Percentiles rank a stretch among this genome's conserved stretches.
These are phyloP conservation scores for Starmera stellimalicola DNA, from an alignment of 1,139 yeast species.

Conservation along the genomic window DNA sequence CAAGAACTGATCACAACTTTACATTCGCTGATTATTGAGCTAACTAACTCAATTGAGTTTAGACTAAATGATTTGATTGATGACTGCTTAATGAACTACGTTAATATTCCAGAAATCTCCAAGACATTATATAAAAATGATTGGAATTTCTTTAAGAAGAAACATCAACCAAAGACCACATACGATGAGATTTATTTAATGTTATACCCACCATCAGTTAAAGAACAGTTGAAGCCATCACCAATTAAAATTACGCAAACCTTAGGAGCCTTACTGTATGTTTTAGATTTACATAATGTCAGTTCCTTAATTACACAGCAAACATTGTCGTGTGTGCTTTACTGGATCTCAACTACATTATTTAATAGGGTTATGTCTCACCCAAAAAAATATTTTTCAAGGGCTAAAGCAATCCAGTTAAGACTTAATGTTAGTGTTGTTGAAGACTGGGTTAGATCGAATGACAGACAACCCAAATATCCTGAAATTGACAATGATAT, in stretches of 20 bases:
- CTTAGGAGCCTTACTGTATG: slow-evolving; percentile 80
- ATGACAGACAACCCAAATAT: slow-evolving; percentile 49
- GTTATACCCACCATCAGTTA: slow-evolving; percentile 63
- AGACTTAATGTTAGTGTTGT: slow-evolving; percentile 75
- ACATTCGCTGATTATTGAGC: slow-evolving; percentile 53
- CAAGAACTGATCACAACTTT: slow-evolving; percentile 51
- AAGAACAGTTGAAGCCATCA: slow-evolving; percentile 69
- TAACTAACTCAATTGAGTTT: slow-evolving; percentile 56
- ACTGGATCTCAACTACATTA: slow-evolving; percentile 63
- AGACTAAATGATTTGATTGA: slow-evolving; percentile 49
- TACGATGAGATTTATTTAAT: slow-evolving; percentile 62
- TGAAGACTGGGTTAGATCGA: slow-evolving; percentile 89
- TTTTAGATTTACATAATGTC: slow-evolving; percentile 71
- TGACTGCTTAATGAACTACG: slow-evolving; percentile 53
- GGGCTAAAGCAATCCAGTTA: slow-evolving; percentile 84
- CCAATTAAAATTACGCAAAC: slow-evolving; percentile 83
- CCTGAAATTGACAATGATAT: slow-evolving; percentile 30
- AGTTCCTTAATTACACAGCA: slow-evolving; percentile 70
- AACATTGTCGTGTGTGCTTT: slow-evolving; percentile 68
- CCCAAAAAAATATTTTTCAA: slow-evolving; percentile 50
- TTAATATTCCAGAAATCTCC: slow-evolving; percentile 52
- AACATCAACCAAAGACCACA: slow-evolving; percentile 28
- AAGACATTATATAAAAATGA: slow-evolving; percentile 51
- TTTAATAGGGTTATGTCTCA: slow-evolving; percentile 61
- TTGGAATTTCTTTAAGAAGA: slow-evolving; percentile 64